Evolutionary conservation across 495 filamentous ascomycete genomes (phyloP).

Genomic region (Aspergillus egyptiacus): DNA sequence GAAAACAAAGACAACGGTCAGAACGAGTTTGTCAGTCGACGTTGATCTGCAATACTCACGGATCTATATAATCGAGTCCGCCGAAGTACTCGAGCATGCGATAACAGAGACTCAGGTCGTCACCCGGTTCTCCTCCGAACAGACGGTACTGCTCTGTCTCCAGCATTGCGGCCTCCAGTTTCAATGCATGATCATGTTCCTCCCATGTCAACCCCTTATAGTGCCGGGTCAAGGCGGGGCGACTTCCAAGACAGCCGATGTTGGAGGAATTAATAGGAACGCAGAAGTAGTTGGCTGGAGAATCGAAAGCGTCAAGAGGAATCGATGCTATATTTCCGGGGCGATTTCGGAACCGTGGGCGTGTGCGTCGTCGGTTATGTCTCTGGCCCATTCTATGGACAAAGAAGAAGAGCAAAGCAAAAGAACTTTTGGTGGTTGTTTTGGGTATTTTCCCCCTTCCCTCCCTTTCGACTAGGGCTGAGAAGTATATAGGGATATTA

Average conservation of each 20-base stretch:
- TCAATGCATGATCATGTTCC: constrained; percentile 26
- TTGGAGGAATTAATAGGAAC: constrained; percentile 9
- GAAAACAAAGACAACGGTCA: background rate
- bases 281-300: constrained; percentile 7
- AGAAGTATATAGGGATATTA: constrained; percentile 1
- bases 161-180: constrained; percentile 21
- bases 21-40: background rate
- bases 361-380: constrained; percentile 45
- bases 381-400: constrained; percentile 40
- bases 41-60: constrained; percentile 25
- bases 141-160: constrained; percentile 39
- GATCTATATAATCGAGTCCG: constrained; percentile 44
- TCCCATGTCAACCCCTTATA: constrained; percentile 37
- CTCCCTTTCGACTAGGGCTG: background rate
- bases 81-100: constrained; percentile 47
- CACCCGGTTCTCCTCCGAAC: constrained; percentile 44
- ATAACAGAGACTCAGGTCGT: constrained; percentile 41
- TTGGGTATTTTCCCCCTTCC: background rate
- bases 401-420: constrained; percentile 3
- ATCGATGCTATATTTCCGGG: constrained; percentile 13
- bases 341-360: constrained; percentile 36
- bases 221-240: constrained; percentile 40
- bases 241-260: constrained; percentile 11
- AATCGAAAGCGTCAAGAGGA: constrained; percentile 7
- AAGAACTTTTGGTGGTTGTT: constrained; percentile 11